These are phyloP conservation scores for Vaccinium corymbosum DNA, from an alignment of 148 eudicot genomes.

Conservation along the genomic window DNA sequence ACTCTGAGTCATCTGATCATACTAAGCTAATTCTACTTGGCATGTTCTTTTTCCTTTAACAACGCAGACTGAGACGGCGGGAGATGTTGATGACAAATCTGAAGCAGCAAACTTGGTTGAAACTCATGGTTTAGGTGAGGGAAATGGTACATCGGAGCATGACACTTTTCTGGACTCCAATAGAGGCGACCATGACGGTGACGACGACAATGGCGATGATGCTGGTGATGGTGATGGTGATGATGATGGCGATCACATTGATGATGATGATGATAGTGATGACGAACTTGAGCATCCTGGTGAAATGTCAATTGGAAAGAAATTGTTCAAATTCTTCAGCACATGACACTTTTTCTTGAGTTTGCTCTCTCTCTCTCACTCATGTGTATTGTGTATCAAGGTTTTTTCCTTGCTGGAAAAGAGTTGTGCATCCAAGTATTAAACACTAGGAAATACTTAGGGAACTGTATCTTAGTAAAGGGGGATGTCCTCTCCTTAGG, in stretches of 20 bases:
- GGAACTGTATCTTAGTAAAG: neutral
- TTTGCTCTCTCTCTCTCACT: neutral
- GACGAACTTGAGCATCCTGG: constrained; percentile 46
- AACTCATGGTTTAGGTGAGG: constrained; percentile 35
- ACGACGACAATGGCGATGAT: constrained; percentile 19
- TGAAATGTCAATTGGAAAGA: constrained; percentile 52
- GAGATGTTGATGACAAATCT: constrained; percentile 20
- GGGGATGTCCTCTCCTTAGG: neutral
- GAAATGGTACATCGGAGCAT: constrained; percentile 35
- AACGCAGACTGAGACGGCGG: constrained; percentile 37
- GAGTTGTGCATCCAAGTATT: too few relatives aligned
- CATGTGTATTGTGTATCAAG: neutral
- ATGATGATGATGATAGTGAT: constrained; percentile 18
- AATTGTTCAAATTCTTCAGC: constrained; percentile 69
- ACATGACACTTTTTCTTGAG: constrained; percentile 31
- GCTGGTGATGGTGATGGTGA: constrained; percentile 23
- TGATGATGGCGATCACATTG: constrained; percentile 19
- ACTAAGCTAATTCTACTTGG: neutral
- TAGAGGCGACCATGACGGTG: constrained; percentile 21
- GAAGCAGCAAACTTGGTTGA: constrained; percentile 38
- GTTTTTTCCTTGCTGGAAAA: neutral
- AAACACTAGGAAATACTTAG: neutral
- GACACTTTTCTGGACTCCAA: constrained; percentile 35
- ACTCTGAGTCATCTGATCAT: neutral
- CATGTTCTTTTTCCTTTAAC: neutral